Conservation (phyloP, 225 moss, liverwort and hornwort species). For the Pseudisothecium myosuroides region DNA sequence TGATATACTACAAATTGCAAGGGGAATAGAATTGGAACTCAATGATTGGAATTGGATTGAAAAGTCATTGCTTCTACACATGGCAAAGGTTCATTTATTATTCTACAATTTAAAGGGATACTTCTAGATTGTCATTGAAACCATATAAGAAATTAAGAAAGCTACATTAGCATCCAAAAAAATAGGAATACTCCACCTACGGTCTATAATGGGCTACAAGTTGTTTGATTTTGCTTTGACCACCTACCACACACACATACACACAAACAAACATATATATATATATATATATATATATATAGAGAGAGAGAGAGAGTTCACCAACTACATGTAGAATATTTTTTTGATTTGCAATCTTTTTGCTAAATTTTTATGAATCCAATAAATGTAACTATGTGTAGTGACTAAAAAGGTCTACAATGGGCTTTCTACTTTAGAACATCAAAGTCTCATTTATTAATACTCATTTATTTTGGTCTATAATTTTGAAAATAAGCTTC, state of each 20-base stretch:
- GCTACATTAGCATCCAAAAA: background rate
- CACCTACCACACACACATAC: too few species aligned
- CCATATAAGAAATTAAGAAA: rapidly evolving
- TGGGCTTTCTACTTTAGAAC: too few species aligned
- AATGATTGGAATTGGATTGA: background rate
- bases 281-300: too few species aligned
- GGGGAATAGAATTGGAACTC: background rate
- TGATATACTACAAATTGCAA: too few species aligned
- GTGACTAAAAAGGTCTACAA: too few species aligned
- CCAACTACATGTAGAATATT: too few species aligned
- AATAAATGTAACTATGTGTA: too few species aligned
- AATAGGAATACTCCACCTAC: background rate
- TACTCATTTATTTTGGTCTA: background rate
- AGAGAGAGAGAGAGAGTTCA: too few species aligned
- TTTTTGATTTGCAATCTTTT: too few species aligned
- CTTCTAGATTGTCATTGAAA: background rate
- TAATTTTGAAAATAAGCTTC: background rate
- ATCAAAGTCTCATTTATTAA: background rate
- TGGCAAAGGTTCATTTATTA: background rate
- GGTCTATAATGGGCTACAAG: rapidly evolving
- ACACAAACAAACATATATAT: too few species aligned
- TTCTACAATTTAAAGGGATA: background rate
- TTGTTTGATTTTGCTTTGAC: too few species aligned
- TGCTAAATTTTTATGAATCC: too few species aligned
- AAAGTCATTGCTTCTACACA: background rate